Evolutionary conservation across 2,329 filamentous ascomycete species (phyloP).

Genomic region (Apiospora malaysiana): DNA sequence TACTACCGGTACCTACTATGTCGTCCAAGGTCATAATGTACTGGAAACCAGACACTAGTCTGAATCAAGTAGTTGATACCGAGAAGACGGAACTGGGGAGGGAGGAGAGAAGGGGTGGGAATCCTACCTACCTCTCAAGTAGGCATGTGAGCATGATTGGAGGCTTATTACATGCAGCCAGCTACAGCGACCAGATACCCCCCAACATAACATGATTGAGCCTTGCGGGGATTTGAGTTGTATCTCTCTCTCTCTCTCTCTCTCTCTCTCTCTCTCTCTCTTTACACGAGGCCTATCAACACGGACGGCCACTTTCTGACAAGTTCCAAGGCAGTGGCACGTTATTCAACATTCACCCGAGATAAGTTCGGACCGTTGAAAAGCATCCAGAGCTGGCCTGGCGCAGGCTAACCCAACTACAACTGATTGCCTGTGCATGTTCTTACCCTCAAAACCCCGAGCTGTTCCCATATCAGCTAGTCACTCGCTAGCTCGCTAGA

Average conservation of each 20-base stretch:
- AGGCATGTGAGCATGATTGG: conserved; percentile 7
- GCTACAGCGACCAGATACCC: neutral
- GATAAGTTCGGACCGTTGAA: neutral
- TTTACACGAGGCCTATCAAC: neutral
- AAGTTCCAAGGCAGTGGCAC: neutral
- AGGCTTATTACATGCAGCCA: neutral
- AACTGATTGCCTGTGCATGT: no score
- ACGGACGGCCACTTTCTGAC: neutral
- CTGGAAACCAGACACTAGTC: neutral
- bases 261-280: neutral
- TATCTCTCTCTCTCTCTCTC: no score
- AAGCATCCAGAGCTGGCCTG: neutral
- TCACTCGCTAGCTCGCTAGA: neutral
- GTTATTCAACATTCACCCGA: neutral
- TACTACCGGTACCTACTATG: no score
- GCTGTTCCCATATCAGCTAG: neutral
- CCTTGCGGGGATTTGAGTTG: no score
- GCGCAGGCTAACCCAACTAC: neutral
- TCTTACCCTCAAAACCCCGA: no score
- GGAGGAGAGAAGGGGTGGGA: neutral
- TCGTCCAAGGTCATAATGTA: neutral
- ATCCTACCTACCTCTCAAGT: neutral
- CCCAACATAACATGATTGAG: neutral
- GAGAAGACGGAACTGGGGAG: neutral
- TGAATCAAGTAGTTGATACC: neutral